Evolutionary conservation across 768 basidiomycete species (phyloP), one percentile per base, ranked within the genome.

Genomic region (Piloderma croceum): DNA sequence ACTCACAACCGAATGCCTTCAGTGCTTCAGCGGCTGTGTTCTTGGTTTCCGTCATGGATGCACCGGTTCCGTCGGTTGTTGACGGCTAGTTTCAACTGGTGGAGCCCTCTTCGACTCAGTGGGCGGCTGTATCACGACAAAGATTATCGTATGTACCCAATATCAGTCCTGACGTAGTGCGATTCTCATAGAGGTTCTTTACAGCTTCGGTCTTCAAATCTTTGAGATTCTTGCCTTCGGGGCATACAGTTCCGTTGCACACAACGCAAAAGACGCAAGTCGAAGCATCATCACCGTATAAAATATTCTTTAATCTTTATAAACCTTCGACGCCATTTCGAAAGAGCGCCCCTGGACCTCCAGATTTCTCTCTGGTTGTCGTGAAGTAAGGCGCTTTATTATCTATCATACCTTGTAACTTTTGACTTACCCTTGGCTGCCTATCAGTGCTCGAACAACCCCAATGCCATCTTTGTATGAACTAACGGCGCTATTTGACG

Each of bases 251-350:
- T 9, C 72, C 79, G 31, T 62, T 81, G 17, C 58, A 68, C 32
- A 51, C 63, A 34, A 51, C 60, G 4, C 48, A 54, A 24, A 43
- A 42, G 22, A 39, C 49, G 36, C n/a, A 5, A 22, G 44, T 6
- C 42, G 41, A 31, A 34, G 36, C 48, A 22, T 36, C 57, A 3
- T 75, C 81, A 1, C 83, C 84, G 0, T 97, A 93, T 58, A 68
- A 75, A 37, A 73, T 90, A 3, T 97, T 96, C 64, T 98, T 73
- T 61, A 84, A 96, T 53, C 68, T 90, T 4, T 94, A 93, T 67
- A 96, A 94, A 54, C 94, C 94, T 2, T 80, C 79, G 6, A 89
- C 90, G 0, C 71, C 85, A 6, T 94, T 81, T 66, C 83, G 77
- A 56, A 90, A 83, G 64, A 83, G 79, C 0, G 64, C 74, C 1